Base-by-base conservation (phyloP, 2,329 filamentous ascomycete genomes). In the Eurotiales sp. region DNA sequence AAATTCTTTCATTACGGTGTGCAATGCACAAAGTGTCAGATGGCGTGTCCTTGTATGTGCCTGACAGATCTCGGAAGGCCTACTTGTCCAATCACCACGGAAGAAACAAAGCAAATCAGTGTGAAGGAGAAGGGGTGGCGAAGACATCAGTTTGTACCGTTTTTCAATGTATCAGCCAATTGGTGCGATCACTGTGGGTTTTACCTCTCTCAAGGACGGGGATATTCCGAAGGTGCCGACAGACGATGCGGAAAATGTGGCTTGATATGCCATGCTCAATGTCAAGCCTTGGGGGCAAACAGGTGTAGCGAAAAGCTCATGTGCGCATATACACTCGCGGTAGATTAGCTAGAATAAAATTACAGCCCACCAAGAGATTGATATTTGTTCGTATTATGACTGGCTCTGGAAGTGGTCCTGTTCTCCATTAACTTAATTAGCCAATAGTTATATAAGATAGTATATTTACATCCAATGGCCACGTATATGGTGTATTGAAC, bases 121-220 rank as follows among this genome's bases (percentile, higher is more conserved):
- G n/a, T n/a, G n/a, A n/a, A n/a, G n/a, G n/a, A n/a, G n/a, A n/a
- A n/a, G n/a, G n/a, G n/a, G n/a, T n/a, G n/a, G n/a, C n/a, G n/a
- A n/a, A n/a, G n/a, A n/a, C 46, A 41, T 40, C 46, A 40, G 23
- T 48, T 48, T 41, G 46, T 48, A 17, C 46, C 36, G 8, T 48
- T 48, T 14, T 40, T 48, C 34, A 48, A 48, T 48, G 17, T 19
- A 48, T 48, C 46, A 19, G 36, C 36, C 12, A 48, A 48, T 40
- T 48, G 36, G 36, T 48, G 46, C 12, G 40, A 23, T 47, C 22
- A 39, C 5, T 47, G 34, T 47, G 45, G 45, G 10, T 47, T 23
- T 34, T 37, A n/a, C 23, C 46, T 48, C 7, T 48, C 46, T 48
- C 25, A 7, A 23, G 46, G 46, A n/a, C 36, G 32, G 36, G 46